Base-by-base conservation (phyloP, 257 asterid species). In the Gentiana macrophylla region DNA sequence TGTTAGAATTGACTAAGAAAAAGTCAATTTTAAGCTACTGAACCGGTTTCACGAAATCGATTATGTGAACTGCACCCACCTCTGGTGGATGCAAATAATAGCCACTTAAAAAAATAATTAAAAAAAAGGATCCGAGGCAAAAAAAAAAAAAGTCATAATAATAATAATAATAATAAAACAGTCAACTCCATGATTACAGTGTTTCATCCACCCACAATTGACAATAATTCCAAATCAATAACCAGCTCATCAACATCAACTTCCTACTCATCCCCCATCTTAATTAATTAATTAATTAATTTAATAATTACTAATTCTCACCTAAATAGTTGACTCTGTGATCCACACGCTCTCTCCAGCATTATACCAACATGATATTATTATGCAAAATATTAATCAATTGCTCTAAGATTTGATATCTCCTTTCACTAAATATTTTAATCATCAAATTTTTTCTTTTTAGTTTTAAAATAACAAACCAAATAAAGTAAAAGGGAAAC, bases 311-410 rank as follows among this genome's bases (percentile, higher is more conserved):
- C n/a, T n/a, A n/a, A n/a, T n/a, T n/a, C n/a, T 35, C 3, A 3
- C 24, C 48, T 12, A 12, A 6, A 61, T 59, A 15, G 35, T 24
- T 49, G 63, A 48, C 59, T 35, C 38, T 15, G n/a, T 2, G 50
- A 12, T 57, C 67, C 73, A 56, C 74, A 60, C 60, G 68, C 67
- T 72, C 70, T 54, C 70, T 54, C 53, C 65, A 58, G 62, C 51
- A 52, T 56, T 35, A 44, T 3, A 55, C 38, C 52, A 56, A 34
- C 57, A 65, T 49, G 53, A 54, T 13, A n/a, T 6, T 12, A 62
- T 53, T 24, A 37, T 4, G 24, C 15, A 24, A 11, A 61, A 61
- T 33, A 51, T 57, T 43, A 52, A 67, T 36, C 3, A 1, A 50
- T 45, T 51, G 62, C 55, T 46, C 44, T 55, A 45, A 44, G 64